Evolutionary conservation across 1,284 basidiomycete species (phyloP).

Genomic region (Trichosporon asahii): DNA sequence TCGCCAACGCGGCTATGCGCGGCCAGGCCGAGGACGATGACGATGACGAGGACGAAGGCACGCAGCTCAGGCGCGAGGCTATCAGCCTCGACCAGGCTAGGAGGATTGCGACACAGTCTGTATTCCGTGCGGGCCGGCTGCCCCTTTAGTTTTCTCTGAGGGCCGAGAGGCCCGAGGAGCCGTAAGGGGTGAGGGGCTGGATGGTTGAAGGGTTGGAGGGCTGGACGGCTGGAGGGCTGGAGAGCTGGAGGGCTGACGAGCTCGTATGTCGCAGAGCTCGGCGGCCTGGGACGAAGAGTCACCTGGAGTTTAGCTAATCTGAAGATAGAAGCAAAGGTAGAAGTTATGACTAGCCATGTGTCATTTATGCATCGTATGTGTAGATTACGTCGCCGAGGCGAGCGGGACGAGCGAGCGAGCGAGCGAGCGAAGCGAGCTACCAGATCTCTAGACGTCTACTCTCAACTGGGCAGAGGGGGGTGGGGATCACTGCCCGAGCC

Average conservation of each 20-base stretch:
- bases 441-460: too few species aligned
- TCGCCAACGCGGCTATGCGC: slow-evolving; percentile 37
- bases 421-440: neutral
- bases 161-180: too few species aligned
- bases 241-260: too few species aligned
- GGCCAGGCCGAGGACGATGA: slow-evolving; percentile 60
- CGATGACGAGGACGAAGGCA: slow-evolving; percentile 48
- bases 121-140: slow-evolving; percentile 51
- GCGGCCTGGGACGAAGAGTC: too few species aligned
- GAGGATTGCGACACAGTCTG: slow-evolving; percentile 55
- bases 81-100: slow-evolving; percentile 83
- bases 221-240: too few species aligned
- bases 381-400: neutral
- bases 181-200: too few species aligned
- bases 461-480: too few species aligned
- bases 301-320: too few species aligned
- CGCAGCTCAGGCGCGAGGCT: slow-evolving; percentile 69
- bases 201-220: too few species aligned
- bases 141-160: too few species aligned
- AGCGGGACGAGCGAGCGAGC: neutral
- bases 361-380: slow-evolving; percentile 4
- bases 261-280: too few species aligned
- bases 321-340: neutral
- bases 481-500: too few species aligned
- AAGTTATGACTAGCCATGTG: neutral